These are phyloP conservation scores for Fusarium papillatum DNA, from an alignment of 2,329 filamentous ascomycete genomes.

Conservation along the genomic window DNA sequence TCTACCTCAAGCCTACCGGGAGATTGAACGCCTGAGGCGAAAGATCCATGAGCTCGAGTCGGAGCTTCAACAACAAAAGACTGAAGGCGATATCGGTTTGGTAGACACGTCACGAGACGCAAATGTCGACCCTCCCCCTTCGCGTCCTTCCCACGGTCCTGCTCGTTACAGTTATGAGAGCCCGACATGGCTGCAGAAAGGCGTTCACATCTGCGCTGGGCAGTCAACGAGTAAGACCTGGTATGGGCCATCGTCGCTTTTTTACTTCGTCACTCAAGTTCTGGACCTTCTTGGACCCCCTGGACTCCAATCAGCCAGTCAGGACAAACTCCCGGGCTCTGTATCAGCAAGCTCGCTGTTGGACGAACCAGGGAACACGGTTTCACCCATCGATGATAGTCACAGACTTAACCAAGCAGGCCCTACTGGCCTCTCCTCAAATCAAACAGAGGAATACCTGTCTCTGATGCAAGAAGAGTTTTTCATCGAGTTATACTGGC, in stretches of 20 bases:
- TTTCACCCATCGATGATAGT: neutral
- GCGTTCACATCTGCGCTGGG: conserved; percentile 8
- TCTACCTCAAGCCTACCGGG: neutral
- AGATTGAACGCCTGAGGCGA: neutral
- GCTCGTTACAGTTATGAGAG: neutral
- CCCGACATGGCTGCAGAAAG: neutral
- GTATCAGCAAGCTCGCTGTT: neutral
- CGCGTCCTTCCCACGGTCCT: neutral
- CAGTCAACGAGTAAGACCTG: conserved; percentile 12
- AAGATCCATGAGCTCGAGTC: neutral
- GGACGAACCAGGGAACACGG: neutral
- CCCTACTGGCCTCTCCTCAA: neutral
- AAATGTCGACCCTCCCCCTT: neutral
- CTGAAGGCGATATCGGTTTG: neutral
- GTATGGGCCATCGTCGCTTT: conserved; percentile 22
- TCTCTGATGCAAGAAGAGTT: neutral
- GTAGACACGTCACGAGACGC: neutral
- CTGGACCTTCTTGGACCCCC: neutral
- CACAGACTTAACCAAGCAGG: neutral
- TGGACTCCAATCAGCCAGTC: neutral
- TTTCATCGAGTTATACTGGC: neutral
- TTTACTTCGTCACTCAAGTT: conserved; percentile 8
- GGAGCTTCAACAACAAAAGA: neutral
- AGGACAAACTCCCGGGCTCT: neutral
- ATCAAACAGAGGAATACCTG: neutral